A percentile compares a stretch with the other conserved stretches of the same genome.
Evolutionary conservation across 495 filamentous ascomycete species (phyloP).

Genomic region (Clohesyomyces aquaticus): DNA sequence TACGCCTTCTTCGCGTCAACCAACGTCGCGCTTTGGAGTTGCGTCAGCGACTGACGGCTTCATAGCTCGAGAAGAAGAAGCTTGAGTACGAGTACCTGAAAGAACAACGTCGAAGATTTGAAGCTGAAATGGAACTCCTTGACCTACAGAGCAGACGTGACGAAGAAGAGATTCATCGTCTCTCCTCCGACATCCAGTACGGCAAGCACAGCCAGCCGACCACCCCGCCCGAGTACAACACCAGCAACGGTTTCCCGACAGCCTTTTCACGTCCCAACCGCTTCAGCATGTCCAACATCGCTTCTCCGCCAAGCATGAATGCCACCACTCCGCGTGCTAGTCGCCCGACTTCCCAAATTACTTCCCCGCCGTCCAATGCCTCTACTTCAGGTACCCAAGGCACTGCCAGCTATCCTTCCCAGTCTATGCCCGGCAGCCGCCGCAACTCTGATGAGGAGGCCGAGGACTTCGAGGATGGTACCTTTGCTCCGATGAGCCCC

Average conservation of each 20-base stretch:
- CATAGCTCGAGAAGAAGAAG: conserved; percentile 88
- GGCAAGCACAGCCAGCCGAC: conserved; percentile 91
- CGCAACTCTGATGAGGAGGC: conserved; percentile 82
- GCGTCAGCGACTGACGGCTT: conserved; percentile 27
- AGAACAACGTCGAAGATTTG: conserved; percentile 81
- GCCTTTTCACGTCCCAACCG: conserved; percentile 76
- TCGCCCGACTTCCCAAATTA: conserved; percentile 72
- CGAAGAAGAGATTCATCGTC: conserved; percentile 77
- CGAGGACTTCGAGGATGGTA: conserved; percentile 56
- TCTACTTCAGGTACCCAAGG: conserved; percentile 49
- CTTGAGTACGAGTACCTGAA: conserved; percentile 82
- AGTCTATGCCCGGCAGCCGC: conserved; percentile 83
- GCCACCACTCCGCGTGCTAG: conserved; percentile 65
- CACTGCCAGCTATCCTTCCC: conserved; percentile 62
- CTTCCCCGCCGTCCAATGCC: conserved; percentile 57
- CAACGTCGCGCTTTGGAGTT: conserved; percentile 11
- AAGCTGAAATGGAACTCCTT: conserved; percentile 83
- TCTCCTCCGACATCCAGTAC: conserved; percentile 74
- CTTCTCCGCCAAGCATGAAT: conserved; percentile 55
- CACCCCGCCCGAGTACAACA: conserved; percentile 92
- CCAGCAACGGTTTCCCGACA: conserved; percentile 70
- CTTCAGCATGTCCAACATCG: conserved; percentile 81
- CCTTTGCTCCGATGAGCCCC: conserved; percentile 60
- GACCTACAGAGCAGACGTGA: conserved; percentile 80
- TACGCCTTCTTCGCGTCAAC: background rate